Evolutionary conservation across 164 flowering plant genomes (phyloP), one percentile per base, ranked within the genome.

Genomic region (Macadamia integrifolia): DNA sequence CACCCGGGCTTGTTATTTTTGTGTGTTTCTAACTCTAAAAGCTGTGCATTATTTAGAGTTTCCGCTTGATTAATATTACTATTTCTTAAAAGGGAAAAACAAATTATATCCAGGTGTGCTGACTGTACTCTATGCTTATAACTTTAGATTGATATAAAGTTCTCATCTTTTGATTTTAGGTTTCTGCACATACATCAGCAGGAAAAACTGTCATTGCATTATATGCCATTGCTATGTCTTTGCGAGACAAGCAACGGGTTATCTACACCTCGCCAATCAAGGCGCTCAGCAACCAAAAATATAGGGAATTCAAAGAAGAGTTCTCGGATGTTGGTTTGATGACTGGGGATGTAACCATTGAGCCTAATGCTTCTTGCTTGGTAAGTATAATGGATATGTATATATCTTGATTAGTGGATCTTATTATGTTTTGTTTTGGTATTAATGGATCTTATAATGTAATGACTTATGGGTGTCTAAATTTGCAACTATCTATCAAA

Each of bases 331-430:
- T 95, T 57, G 99, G 99, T 15, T 77, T 95, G 78, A 95, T 95
- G 98, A 95, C 99, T 35, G 98, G 99, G n/a, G 99, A 95, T 86
- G 94, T 89, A 15, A 95, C 99, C 14, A 92, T 92, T 76, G 98
- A 92, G 9, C 98, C 99, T 35, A 90, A 89, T 76, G 99, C 99
- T 69, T 90, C 99, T 67, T 95, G 99, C 76, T 73, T 95, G 94
- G 99, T 92, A 75, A 55, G 86, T 70, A 10, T 52, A 35, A 35
- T 35, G 5, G 40, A 35, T 35, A 35, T 35, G 40, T 35, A 35
- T 5, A 35, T 5, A 35, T 35, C 5, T 35, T 35, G 40, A 14
- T 46, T 29, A 7, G 10, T 68, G 23, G 32, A 28, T 43, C 69
- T 13, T 32, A 66, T 14, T 58, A n/a, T n/a, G 17, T n/a, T 40